Evolutionary conservation across 2,329 filamentous ascomycete species (phyloP).

Genomic region (Ceratocystis smalleyi): DNA sequence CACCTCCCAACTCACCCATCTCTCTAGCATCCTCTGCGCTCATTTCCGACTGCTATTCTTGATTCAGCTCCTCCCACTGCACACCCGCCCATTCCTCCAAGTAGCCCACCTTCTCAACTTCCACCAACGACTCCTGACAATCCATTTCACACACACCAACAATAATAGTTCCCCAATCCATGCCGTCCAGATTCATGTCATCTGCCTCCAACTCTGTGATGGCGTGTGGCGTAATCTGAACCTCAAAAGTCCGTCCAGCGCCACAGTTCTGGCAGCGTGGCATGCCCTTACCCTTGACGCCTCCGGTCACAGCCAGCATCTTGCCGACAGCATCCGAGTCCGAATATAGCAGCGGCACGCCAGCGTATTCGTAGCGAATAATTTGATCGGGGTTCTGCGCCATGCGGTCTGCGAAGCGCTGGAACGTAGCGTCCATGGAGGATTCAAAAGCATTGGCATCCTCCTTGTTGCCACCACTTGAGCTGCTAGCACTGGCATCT

Average conservation of each 20-base stretch:
- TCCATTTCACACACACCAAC: constrained; percentile 71
- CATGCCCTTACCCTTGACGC: constrained; percentile 30
- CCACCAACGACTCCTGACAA: constrained; percentile 47
- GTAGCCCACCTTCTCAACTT: constrained; percentile 54
- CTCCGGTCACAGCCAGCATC: constrained; percentile 30
- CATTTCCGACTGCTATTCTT: constrained; percentile 22
- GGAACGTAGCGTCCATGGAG: constrained; percentile 58
- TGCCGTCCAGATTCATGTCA: constrained; percentile 58
- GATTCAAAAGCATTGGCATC: constrained; percentile 62
- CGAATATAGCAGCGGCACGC: constrained; percentile 63
- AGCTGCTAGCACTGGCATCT: constrained; percentile 21
- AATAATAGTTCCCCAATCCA: constrained; percentile 96
- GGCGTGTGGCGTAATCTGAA: constrained; percentile 80
- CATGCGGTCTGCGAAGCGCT: constrained; percentile 63
- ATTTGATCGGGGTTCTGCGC: constrained; percentile 71
- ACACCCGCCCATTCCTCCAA: constrained; percentile 95
- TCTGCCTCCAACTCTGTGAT: constrained; percentile 79
- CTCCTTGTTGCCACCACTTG: constrained; percentile 26
- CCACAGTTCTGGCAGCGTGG: constrained; percentile 68
- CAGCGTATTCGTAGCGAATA: constrained; percentile 64
- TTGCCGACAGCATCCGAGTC: constrained; percentile 60
- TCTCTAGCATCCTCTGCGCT: background rate
- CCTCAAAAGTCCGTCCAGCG: constrained; percentile 63
- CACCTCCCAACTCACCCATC: background rate
- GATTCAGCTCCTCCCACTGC: constrained; percentile 75